Evolutionary conservation across 2,329 filamentous ascomycete genomes (phyloP).

Genomic region (Talaromyces piceae): DNA sequence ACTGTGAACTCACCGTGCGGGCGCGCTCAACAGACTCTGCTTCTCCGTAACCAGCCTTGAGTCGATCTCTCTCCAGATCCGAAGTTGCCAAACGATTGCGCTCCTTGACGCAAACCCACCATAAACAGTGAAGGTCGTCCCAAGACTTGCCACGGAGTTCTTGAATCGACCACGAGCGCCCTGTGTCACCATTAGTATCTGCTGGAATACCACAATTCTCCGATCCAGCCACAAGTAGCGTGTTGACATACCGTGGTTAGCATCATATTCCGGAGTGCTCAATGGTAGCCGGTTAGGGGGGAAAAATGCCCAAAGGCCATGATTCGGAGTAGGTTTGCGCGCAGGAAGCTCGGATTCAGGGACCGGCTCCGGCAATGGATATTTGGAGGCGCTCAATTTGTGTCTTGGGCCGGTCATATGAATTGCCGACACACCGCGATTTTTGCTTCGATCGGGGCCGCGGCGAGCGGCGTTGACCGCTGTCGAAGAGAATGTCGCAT

Average conservation of each 20-base stretch:
- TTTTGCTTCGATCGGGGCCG: slow-evolving; percentile 66
- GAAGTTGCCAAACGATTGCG: slow-evolving; percentile 82
- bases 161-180: slow-evolving; percentile 73
- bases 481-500: slow-evolving; percentile 47
- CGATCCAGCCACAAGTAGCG: neutral
- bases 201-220: too few species aligned
- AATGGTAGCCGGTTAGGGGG: slow-evolving; percentile 61
- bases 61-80: slow-evolving; percentile 57
- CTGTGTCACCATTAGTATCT: slow-evolving; percentile 25
- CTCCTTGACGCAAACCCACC: slow-evolving; percentile 92
- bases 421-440: slow-evolving; percentile 74
- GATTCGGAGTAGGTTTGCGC: slow-evolving; percentile 57
- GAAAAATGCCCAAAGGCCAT: slow-evolving; percentile 94
- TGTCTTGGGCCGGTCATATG: slow-evolving; percentile 68
- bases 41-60: slow-evolving; percentile 66
- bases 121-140: slow-evolving; percentile 85
- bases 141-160: slow-evolving; percentile 86
- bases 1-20: slow-evolving; percentile 50
- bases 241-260: slow-evolving; percentile 53
- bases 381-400: slow-evolving; percentile 64
- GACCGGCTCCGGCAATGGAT: slow-evolving; percentile 66
- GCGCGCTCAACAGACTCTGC: slow-evolving; percentile 59
- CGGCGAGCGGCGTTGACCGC: slow-evolving; percentile 38
- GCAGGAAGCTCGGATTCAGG: slow-evolving; percentile 44
- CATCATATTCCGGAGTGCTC: slow-evolving; percentile 62